Evolutionary conservation across 257 asterid species (phyloP).

Genomic region (Cynanchum wilfordii): DNA sequence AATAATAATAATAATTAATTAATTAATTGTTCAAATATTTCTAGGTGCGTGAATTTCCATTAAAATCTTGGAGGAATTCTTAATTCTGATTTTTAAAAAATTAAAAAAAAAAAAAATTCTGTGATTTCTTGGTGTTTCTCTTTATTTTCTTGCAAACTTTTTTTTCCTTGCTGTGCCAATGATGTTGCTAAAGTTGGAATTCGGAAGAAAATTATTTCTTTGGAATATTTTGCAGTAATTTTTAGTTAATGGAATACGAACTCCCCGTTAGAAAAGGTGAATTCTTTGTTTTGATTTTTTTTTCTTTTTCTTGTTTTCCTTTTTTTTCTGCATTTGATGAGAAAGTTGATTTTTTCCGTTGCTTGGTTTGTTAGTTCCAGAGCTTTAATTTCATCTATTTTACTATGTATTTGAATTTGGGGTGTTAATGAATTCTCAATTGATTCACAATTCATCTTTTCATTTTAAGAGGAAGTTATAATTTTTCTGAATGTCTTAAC

Average conservation of each 20-base stretch:
- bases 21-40: too few species aligned
- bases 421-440: not conserved
- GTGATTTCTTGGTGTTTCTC: too few species aligned
- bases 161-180: not conserved
- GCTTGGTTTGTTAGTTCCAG: not conserved
- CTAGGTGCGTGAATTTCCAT: too few species aligned
- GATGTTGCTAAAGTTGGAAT: slow-evolving; percentile 7
- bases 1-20: too few species aligned
- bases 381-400: not conserved
- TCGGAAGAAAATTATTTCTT: not conserved
- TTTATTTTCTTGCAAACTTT: not conserved
- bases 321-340: not conserved
- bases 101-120: too few species aligned
- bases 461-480: not conserved
- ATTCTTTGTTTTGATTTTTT: not conserved
- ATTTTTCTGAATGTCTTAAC: not conserved
- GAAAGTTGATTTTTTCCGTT: too few species aligned
- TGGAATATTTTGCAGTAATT: not conserved
- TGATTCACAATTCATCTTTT: too few species aligned
- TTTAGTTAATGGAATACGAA: slow-evolving; percentile 17
- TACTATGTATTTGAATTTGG: not conserved
- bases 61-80: too few species aligned
- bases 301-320: not conserved
- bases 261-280: slow-evolving; percentile 12
- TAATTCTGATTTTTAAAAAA: too few species aligned